Evolutionary conservation across 2,329 filamentous ascomycete species (phyloP), one percentile per base, ranked within the genome.

Genomic region (Metarhizium guizhouense): DNA sequence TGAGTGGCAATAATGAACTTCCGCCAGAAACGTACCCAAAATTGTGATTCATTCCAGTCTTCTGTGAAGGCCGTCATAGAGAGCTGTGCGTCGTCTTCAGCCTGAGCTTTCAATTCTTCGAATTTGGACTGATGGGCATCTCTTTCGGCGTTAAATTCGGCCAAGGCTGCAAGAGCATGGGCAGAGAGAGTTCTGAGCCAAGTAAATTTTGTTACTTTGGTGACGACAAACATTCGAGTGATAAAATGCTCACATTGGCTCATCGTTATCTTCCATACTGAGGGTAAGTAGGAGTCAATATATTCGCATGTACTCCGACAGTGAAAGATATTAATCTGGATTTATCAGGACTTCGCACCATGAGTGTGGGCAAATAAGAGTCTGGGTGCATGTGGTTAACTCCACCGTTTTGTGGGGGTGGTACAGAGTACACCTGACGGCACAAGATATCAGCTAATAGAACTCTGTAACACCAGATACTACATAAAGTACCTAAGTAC

Each of bases 11-110:
- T 40, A 40, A 40, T 34, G 32, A 34, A 40, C 14, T 14, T 13
- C 4, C 14, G 38, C 34, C 34, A 40, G 10, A 40, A 18, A 66
- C 76, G 43, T 75, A 88, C 85, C 88, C 89, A 94, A 65, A 94
- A 94, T 70, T 93, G 88, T 59, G 82, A 87, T 64, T 86, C 81
- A 65, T 92, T 89, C 89, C 89, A 94, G 69, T 93, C 86, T 70
- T 93, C 89, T 1, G 77, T 76, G 64, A 93, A 94, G 1, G 80
- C 74, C 34, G 87, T 82, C 81, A 93, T 93, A 16, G 73, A 75
- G 54, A 80, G 59, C 43, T 68, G 67, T 36, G 60, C 56, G 32
- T 78, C 75, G 50, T 79, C 73, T 65, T 88, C 85, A 1, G 84
- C 82, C 40, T 77, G 74, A 11, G 74, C 72, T 69, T 84, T 84